phyloP scores from a whole-genome alignment of 768 basidiomycete genomes.

The Lactarius vividus region DNA sequence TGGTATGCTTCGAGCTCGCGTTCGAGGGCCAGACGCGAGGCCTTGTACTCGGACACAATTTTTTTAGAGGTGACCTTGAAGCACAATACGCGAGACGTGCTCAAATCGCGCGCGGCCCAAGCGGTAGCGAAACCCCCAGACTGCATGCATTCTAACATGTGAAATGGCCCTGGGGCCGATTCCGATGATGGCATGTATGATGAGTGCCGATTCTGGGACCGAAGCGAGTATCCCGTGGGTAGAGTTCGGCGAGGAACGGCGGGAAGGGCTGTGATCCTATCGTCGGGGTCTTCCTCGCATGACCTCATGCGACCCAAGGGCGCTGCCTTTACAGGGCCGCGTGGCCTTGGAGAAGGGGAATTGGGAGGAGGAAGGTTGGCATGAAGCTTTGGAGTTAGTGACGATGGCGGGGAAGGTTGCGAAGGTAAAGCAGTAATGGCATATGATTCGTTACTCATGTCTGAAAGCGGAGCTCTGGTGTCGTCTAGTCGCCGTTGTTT shows the following conservation, averaged over 20 bases:
- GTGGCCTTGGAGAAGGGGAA: slow-evolving; percentile 11
- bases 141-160: slow-evolving; percentile 25
- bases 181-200: slow-evolving; percentile 18
- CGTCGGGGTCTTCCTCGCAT: slow-evolving; percentile 16
- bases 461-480: slow-evolving; percentile 17
- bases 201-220: slow-evolving; percentile 24
- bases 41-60: slow-evolving; percentile 18
- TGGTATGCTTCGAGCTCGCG: slow-evolving; percentile 29
- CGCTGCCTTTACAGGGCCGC: slow-evolving; percentile 1
- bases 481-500: slow-evolving; percentile 23
- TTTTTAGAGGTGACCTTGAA: slow-evolving; percentile 24
- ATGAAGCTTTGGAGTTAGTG: slow-evolving; percentile 5
- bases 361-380: background rate
- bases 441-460: slow-evolving; percentile 25
- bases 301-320: slow-evolving; percentile 12
- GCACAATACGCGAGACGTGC: slow-evolving; percentile 25
- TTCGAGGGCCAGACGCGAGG: slow-evolving; percentile 21
- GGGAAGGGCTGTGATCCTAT: slow-evolving; percentile 16
- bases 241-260: slow-evolving; percentile 18
- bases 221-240: slow-evolving; percentile 21
- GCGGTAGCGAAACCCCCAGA: slow-evolving; percentile 23
- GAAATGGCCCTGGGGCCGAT: slow-evolving; percentile 24
- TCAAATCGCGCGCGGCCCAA: slow-evolving; percentile 25
- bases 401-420: slow-evolving; percentile 11
- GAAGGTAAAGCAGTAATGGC: background rate